A percentile compares a stretch with the other conserved stretches of the same genome.
These are phyloP conservation scores for Prunus mume DNA, from an alignment of 306 rosid species.

Conservation along the genomic window DNA sequence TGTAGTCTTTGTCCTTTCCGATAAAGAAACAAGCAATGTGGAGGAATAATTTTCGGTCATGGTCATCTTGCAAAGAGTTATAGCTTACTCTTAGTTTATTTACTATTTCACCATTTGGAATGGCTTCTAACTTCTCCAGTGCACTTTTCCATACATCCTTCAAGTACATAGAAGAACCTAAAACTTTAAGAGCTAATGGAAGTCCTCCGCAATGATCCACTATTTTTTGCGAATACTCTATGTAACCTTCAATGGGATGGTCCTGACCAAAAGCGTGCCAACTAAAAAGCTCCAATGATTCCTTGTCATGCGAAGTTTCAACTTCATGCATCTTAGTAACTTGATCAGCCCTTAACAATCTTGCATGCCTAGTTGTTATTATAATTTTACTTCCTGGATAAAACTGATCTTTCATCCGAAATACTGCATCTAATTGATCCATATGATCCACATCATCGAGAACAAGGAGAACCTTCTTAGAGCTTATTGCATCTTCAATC, in stretches of 20 bases:
- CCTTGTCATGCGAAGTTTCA: neutral
- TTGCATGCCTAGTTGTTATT: slow-evolving; percentile 8
- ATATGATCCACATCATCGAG: slow-evolving; percentile 5
- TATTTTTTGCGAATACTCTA: neutral
- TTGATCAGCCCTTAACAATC: neutral
- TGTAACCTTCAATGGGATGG: neutral
- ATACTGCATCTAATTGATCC: neutral
- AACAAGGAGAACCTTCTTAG: neutral
- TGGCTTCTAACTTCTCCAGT: neutral
- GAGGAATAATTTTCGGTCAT: neutral
- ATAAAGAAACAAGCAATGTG: neutral
- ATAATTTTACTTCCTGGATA: neutral
- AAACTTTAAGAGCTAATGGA: neutral
- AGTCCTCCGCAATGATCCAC: neutral
- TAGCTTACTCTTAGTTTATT: neutral
- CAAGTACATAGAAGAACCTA: neutral
- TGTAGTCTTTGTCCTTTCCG: neutral
- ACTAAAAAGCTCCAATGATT: neutral
- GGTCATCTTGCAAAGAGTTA: slow-evolving; percentile 2
- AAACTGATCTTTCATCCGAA: neutral
- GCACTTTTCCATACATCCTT: neutral
- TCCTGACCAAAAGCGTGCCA: slow-evolving; percentile 2
- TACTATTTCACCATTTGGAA: neutral
- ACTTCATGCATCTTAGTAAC: neutral
- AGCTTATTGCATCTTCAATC: neutral